Conservation (phyloP, 2,329 filamentous ascomycete species). For the Colletotrichum eleusines region DNA sequence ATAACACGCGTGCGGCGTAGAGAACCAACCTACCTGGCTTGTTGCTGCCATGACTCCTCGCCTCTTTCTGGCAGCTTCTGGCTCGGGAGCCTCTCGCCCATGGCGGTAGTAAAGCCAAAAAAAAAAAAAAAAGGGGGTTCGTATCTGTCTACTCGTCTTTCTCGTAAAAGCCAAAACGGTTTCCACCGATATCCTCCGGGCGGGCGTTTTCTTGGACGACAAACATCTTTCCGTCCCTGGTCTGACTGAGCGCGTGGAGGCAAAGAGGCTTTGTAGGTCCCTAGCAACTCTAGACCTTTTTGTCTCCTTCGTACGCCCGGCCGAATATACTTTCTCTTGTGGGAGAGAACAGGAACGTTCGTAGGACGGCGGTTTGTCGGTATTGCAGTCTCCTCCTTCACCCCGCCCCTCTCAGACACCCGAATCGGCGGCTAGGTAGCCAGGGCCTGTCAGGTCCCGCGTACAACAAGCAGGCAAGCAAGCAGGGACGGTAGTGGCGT, state of each 20-base stretch:
- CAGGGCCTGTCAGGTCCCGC: background rate
- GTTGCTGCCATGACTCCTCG: background rate
- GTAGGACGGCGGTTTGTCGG: too few relatives aligned
- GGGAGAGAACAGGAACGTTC: too few relatives aligned
- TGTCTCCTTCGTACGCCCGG: too few relatives aligned
- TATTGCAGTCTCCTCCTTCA: background rate
- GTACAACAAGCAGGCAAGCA: too few relatives aligned
- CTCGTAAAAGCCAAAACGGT: slow-evolving; percentile 46
- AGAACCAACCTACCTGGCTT: background rate
- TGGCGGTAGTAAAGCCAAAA: slow-evolving; percentile 44
- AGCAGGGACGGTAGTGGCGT: background rate
- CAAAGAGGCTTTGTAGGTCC: background rate
- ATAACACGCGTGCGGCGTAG: background rate
- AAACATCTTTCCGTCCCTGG: slow-evolving; percentile 44
- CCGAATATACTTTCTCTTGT: background rate
- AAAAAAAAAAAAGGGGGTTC: slow-evolving; percentile 53
- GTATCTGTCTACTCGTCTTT: slow-evolving; percentile 14
- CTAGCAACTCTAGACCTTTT: background rate
- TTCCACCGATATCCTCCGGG: slow-evolving; percentile 49
- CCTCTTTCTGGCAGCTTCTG: too few relatives aligned
- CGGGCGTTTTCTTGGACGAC: slow-evolving; percentile 46
- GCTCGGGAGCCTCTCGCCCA: background rate
- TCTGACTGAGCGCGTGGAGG: background rate
- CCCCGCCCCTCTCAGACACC: background rate
- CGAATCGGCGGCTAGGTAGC: background rate